Evolutionary conservation across 108 stramenopile species (phyloP), one percentile per base, ranked within the genome.

Genomic region (Tribonema minus): DNA sequence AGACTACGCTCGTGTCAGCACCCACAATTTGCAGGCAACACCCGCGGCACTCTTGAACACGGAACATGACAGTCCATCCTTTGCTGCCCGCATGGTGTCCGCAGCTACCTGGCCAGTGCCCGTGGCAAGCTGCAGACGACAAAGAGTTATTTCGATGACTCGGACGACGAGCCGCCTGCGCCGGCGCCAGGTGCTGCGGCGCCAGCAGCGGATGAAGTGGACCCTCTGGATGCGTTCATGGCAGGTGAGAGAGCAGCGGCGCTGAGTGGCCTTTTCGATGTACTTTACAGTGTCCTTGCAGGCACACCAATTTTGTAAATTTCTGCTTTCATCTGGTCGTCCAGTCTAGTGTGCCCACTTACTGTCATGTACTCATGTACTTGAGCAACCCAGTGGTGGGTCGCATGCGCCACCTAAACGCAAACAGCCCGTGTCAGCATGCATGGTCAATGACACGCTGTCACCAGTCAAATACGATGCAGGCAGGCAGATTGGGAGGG

Each of bases 141-240:
- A 54, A 76, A 76, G 65, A 54, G 66, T 15, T 76, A 66, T 9
- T 76, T 76, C 37, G 76, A 76, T 40, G 66, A 67, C 58, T 65
- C 64, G 0, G 76, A 76, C 27, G 76, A 76, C 15, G 76, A 76
- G 4, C 66, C 58, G 25, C 28, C 3, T 20, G 1, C 46, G n/a
- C 3, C 38, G 20, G 28, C 36, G 58, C 41, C 39, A 69, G 37
- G 68, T n/a, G 40, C 15, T n/a, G 68, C 28, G 68, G 68, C 23
- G 66, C 36, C 1, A 25, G 77, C 31, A 31, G 73, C 59, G 37
- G 80, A 81, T 71, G 83, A 79, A 26, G 72, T 37, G 33, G 86
- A 86, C 46, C 80, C 86, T 4, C 76, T 86, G 27, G 86, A 86
- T 23, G 83, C 86, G 3, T 86, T 84, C 68, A 86, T 86, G 86